Evolutionary conservation across 768 basidiomycete species (phyloP).

Genomic region (Pulveroboletus sp.): DNA sequence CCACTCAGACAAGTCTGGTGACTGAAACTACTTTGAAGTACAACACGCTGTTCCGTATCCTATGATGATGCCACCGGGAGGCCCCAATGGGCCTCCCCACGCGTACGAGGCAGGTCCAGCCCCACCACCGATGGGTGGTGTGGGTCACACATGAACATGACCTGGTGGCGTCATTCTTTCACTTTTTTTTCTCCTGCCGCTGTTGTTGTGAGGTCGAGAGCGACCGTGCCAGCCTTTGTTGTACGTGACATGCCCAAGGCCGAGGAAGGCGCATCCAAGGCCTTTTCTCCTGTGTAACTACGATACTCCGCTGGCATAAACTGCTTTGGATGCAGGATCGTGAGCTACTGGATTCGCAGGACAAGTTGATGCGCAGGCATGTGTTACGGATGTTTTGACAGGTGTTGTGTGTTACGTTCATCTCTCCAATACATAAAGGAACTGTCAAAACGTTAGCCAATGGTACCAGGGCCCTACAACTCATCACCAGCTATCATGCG

Average conservation of each 20-base stretch:
- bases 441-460: too few species aligned
- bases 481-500: too few species aligned
- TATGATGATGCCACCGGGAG: constrained; percentile 84
- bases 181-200: constrained; percentile 9
- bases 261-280: constrained; percentile 5
- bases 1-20: constrained; percentile 12
- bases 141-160: constrained; percentile 49
- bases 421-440: too few species aligned
- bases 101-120: constrained; percentile 69
- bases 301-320: constrained; percentile 24
- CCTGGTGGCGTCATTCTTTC: constrained; percentile 7
- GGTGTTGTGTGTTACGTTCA: too few species aligned
- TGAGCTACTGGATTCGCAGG: not conserved
- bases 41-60: constrained; percentile 82
- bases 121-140: constrained; percentile 72
- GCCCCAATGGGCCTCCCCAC: constrained; percentile 59
- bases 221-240: constrained; percentile 23
- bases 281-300: constrained; percentile 26
- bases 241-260: constrained; percentile 22
- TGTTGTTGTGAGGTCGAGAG: constrained; percentile 29
- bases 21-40: constrained; percentile 46
- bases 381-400: too few species aligned
- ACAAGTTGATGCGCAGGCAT: too few species aligned
- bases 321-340: constrained; percentile 22
- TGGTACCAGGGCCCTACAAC: too few species aligned